These are phyloP conservation scores for Lizonia empirigonia DNA, from an alignment of 2,329 filamentous ascomycete species.

Conservation along the genomic window DNA sequence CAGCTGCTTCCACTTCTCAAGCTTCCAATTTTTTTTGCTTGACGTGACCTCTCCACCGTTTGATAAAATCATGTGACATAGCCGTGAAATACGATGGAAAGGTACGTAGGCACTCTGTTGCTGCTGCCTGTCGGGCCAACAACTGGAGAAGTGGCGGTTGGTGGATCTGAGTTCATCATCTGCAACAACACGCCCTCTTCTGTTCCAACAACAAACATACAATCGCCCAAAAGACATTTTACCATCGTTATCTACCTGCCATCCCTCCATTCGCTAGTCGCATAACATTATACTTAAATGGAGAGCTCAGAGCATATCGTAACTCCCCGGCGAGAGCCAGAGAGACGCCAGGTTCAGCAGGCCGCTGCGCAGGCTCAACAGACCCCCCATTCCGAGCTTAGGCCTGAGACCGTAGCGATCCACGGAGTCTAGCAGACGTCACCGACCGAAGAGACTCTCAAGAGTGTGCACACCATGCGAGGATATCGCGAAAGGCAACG, in stretches of 20 bases:
- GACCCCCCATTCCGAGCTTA: too few species aligned
- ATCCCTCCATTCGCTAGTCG: neutral
- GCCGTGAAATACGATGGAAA: too few species aligned
- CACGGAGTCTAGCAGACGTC: neutral
- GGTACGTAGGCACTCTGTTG: neutral
- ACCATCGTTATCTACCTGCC: neutral
- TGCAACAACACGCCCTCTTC: neutral
- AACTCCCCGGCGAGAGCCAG: too few species aligned
- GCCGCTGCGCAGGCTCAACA: too few species aligned
- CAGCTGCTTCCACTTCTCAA: too few species aligned
- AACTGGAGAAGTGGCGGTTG: neutral
- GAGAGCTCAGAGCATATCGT: neutral
- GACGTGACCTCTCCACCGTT: too few species aligned
- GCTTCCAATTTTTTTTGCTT: too few species aligned
- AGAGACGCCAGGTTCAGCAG: too few species aligned
- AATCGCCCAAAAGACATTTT: neutral
- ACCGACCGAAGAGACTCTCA: neutral
- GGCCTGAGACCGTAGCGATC: neutral
- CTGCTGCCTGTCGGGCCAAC: neutral
- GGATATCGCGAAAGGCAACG: neutral
- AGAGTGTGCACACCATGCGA: neutral
- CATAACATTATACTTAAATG: neutral
- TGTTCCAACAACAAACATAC: neutral
- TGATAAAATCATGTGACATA: too few species aligned
- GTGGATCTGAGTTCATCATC: neutral